phyloP scores from a whole-genome alignment of 2,329 filamentous ascomycete genomes.

The Rhinocladiella similis region DNA sequence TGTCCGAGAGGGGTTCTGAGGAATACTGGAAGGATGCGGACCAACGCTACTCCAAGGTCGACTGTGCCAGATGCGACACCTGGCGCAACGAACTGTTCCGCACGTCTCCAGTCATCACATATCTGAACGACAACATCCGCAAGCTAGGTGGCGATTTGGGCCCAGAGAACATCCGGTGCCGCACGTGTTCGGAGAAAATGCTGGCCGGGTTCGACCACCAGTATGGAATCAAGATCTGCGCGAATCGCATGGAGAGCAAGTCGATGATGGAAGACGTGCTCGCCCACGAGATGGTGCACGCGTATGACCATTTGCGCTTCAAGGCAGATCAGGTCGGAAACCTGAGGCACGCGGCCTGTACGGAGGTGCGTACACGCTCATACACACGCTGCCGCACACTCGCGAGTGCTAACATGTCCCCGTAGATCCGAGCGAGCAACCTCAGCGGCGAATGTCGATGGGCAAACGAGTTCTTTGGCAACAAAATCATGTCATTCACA shows the following conservation, averaged over 20 bases:
- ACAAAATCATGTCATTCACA: conserved; percentile 84
- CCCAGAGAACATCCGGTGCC: conserved; percentile 74
- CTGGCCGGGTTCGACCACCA: conserved; percentile 82
- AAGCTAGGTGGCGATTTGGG: conserved; percentile 77
- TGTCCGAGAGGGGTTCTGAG: conserved; percentile 67
- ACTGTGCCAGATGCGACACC: conserved; percentile 79
- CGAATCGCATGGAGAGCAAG: conserved; percentile 80
- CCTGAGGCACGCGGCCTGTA: conserved; percentile 86
- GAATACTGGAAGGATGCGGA: conserved; percentile 79
- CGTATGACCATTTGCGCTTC: conserved; percentile 89
- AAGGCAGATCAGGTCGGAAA: conserved; percentile 75
- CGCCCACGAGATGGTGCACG: conserved; percentile 97
- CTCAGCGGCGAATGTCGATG: conserved; percentile 93
- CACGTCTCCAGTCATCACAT: conserved; percentile 83
- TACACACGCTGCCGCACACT: too few species aligned
- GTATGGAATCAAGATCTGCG: conserved; percentile 87
- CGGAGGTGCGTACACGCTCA: conserved; percentile 64
- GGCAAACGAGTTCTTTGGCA: conserved; percentile 78
- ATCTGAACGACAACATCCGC: conserved; percentile 77
- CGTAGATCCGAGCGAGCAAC: conserved; percentile 85
- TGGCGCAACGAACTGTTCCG: conserved; percentile 80
- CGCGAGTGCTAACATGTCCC: neutral
- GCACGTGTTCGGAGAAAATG: conserved; percentile 71
- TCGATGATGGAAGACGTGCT: conserved; percentile 90
- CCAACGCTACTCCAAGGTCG: conserved; percentile 69